Evolutionary conservation across 208 protist species (phyloP).

Genomic region (Leishmania braziliensis): DNA sequence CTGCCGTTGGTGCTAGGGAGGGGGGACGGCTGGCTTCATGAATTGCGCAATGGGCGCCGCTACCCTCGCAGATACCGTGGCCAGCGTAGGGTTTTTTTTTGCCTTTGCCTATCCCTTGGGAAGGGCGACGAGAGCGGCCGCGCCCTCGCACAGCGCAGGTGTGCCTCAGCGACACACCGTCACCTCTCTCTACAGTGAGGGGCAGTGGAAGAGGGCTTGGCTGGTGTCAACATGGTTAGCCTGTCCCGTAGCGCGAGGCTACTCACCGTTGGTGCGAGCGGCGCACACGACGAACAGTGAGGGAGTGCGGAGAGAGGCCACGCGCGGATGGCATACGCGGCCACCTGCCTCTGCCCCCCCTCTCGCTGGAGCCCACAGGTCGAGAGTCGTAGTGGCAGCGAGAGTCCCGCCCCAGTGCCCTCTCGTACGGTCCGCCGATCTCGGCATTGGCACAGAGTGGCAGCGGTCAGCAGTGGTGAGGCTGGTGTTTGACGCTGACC

Average conservation of each 20-base stretch:
- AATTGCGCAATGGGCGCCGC: not conserved
- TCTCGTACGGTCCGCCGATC: not conserved
- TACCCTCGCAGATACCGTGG: not conserved
- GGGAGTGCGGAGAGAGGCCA: not conserved
- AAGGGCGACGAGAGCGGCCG: not conserved
- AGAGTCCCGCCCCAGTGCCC: not conserved
- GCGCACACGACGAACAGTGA: not conserved
- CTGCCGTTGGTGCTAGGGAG: not conserved
- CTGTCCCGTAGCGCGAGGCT: constrained; percentile 1
- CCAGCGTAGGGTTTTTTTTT: not conserved
- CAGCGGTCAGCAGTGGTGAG: not conserved
- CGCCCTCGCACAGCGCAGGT: not conserved
- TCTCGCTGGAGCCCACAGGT: not conserved
- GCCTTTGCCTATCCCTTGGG: not conserved
- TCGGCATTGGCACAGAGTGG: not conserved
- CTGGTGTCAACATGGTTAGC: not conserved
- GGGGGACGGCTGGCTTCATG: not conserved
- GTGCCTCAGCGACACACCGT: not conserved
- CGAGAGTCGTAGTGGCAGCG: constrained; percentile 6
- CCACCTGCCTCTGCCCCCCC: not conserved
- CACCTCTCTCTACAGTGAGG: constrained; percentile 1
- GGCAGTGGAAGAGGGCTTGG: constrained; percentile 13
- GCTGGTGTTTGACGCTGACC: too few species aligned
- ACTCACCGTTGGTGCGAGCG: not conserved
- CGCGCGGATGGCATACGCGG: not conserved